phyloP scores from a whole-genome alignment of 805 yeast species.

The Saccharomyces mikatae region DNA sequence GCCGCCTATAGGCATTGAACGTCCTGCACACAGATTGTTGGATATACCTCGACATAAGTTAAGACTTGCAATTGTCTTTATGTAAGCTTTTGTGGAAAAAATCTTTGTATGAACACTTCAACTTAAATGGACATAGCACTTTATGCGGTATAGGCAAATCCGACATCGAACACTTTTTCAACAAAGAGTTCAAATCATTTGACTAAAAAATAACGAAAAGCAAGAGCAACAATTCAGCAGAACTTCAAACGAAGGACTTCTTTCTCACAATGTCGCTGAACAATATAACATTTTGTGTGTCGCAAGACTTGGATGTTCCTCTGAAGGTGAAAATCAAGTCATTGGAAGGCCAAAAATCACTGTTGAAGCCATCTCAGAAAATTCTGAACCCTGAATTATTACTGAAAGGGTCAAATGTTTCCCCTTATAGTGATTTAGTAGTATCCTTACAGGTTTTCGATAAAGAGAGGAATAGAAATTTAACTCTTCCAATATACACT shows the following conservation, averaged over 20 bases:
- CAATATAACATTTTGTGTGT: conserved; percentile 43
- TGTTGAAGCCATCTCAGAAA: conserved; percentile 38
- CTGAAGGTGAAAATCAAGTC: conserved; percentile 42
- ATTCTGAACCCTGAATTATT: conserved; percentile 41
- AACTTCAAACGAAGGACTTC: neutral
- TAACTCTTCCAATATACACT: conserved; percentile 43
- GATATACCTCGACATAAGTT: neutral
- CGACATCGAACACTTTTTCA: neutral
- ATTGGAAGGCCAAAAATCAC: conserved; percentile 38
- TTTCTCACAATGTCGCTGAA: conserved; percentile 1
- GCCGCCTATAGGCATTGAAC: neutral
- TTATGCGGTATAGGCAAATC: neutral
- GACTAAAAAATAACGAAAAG: neutral
- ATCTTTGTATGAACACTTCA: neutral
- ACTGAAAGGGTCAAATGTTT: conserved; percentile 35
- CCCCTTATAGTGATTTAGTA: conserved; percentile 31
- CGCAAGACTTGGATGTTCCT: conserved; percentile 45
- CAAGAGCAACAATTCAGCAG: neutral
- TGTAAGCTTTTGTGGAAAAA: neutral
- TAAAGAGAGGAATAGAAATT: conserved; percentile 36
- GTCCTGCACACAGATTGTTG: neutral
- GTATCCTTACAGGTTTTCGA: conserved; percentile 40
- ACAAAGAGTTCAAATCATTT: neutral
- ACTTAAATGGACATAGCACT: neutral
- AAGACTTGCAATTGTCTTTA: no score